Base-by-base conservation (phyloP, 352 stramenopile genomes). In the Phytophthora chlamydospora region DNA sequence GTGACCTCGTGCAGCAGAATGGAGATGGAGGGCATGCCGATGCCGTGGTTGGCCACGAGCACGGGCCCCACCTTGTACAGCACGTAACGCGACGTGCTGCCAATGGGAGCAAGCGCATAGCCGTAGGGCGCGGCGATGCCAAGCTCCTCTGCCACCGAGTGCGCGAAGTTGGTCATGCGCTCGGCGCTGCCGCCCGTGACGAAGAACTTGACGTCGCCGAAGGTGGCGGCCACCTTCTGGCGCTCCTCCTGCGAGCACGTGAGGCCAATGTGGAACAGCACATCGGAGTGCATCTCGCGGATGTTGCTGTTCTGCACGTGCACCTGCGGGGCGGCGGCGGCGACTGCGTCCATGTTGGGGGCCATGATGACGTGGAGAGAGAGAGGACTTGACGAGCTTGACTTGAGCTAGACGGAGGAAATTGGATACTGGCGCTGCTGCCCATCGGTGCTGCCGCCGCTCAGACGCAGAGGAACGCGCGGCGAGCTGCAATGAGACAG, bases 1-100 rank as follows among this genome's bases (percentile, higher is more conserved):
- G 85, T 91, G 33, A 93, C 80, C 54, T 95, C 85, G 58, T 95
- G 85, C 47, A 95, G 65, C 49, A 91, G 50, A 56, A 95, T 92
- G 19, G 80, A 88, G 42, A 89, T 76, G n/a, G 84, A 93, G 24
- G 85, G 85, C 67, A 89, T 82, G 49, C 85, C 83, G 69, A 93
- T 92, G 44, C 85, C 85, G 51, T 95, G 85, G 68, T 89, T 93
- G 45, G 79, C 83, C 39, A 92, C 73, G 14, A 95, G 72, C 64
- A 93, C 82, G 2, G 82, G 78, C 7, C 83, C 85, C 32, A 93
- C 85, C 68, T 95, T 95, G 80, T 80, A 95, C 19, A 91, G 51
- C 49, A 78, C 77, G 67, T 93, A 95, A 45, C 85, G 84, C 16
- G 80, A 66, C 21, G 83, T 94, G 38, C 68, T 85, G 41, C 85